phyloP scores from a whole-genome alignment of 1,139 yeast species.

The Blastobotrys aristatus region DNA sequence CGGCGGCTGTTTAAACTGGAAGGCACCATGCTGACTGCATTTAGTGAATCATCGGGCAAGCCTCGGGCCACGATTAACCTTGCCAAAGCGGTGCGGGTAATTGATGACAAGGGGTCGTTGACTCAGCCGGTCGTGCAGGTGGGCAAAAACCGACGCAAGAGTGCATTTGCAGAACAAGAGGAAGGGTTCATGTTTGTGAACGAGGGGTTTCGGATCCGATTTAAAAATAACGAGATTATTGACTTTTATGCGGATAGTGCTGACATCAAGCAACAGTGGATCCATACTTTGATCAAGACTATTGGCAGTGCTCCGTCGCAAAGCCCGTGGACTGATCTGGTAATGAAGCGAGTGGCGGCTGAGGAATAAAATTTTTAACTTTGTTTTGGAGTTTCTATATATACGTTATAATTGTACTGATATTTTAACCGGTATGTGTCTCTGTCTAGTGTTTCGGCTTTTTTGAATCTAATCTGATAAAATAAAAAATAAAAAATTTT shows the following conservation, averaged over 20 bases:
- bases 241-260: constrained; percentile 61
- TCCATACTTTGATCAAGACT: constrained; percentile 21
- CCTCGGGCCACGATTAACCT: constrained; percentile 68
- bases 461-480: too few species aligned
- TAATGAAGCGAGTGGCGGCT: constrained; percentile 15
- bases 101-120: constrained; percentile 25
- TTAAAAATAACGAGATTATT: constrained; percentile 64
- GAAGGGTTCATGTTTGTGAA: constrained; percentile 28
- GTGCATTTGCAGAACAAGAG: constrained; percentile 30
- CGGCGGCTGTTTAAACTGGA: constrained; percentile 56
- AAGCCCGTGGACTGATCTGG: constrained; percentile 28
- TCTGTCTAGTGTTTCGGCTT: not conserved
- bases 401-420: not conserved
- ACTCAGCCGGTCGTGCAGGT: constrained; percentile 25
- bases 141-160: constrained; percentile 28
- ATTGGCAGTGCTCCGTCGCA: constrained; percentile 20
- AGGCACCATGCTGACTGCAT: constrained; percentile 60
- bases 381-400: too few species aligned
- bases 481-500: too few species aligned
- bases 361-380: constrained; percentile 5
- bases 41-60: constrained; percentile 55
- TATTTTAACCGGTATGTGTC: too few species aligned
- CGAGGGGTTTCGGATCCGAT: constrained; percentile 48
- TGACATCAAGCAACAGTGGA: constrained; percentile 50
- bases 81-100: constrained; percentile 49